These are phyloP conservation scores for Apostasia shenzhenica DNA, from an alignment of 106 monocot species.

Conservation along the genomic window DNA sequence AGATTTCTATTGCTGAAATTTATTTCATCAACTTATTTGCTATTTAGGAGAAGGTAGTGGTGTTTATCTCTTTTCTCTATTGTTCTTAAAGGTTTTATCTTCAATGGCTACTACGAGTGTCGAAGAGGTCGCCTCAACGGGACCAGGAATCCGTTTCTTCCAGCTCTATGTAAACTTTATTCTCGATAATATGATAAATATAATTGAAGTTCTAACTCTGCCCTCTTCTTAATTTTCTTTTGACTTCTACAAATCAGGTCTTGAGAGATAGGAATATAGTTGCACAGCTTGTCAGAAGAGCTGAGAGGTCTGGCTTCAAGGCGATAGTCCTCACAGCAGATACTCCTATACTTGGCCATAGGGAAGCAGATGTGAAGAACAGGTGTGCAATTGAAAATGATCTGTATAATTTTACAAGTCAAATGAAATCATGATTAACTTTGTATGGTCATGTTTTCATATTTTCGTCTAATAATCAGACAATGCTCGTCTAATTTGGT, in stretches of 20 bases:
- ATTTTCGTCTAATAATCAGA: too few relatives aligned
- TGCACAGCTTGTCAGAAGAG: conserved; percentile 67
- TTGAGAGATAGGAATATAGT: conserved; percentile 66
- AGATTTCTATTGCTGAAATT: not conserved
- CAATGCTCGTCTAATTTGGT: too few relatives aligned
- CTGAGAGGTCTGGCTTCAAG: conserved; percentile 73
- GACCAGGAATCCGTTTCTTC: conserved; percentile 87
- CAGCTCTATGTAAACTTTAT: conserved; percentile 75
- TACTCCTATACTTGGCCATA: conserved; percentile 57
- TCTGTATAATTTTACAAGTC: not conserved
- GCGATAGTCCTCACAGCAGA: conserved; percentile 68
- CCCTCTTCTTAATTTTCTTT: not conserved
- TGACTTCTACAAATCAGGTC: conserved; percentile 19
- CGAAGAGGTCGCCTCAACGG: conserved; percentile 90
- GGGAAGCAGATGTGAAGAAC: conserved; percentile 74
- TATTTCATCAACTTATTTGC: not conserved
- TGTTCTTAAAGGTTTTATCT: conserved; percentile 45
- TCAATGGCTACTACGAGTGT: conserved; percentile 77
- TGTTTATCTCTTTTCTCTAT: not conserved
- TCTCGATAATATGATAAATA: not conserved
- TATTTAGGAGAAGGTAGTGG: not conserved
- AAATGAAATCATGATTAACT: too few relatives aligned
- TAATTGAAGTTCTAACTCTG: not conserved
- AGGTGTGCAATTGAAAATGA: conserved; percentile 18
- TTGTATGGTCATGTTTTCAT: too few relatives aligned